Evolutionary conservation across 1,284 basidiomycete genomes (phyloP), one percentile per base, ranked within the genome.

Genomic region (Tylopilus microsporus): DNA sequence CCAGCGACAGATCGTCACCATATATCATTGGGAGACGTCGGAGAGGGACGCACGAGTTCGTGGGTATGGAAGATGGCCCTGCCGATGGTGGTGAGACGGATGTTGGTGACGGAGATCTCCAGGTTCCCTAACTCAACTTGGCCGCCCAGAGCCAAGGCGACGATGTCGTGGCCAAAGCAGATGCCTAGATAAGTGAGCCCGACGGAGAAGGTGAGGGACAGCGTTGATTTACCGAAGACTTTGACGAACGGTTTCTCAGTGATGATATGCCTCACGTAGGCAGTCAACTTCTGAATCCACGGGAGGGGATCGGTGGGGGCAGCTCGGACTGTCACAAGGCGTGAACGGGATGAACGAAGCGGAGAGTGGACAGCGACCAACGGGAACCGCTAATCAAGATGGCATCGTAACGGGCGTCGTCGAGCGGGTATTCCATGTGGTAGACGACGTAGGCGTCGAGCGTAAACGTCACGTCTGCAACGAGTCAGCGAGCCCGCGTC

Each of bases 141-240:
- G 55, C 77, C 71, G 8, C 82, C 85, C 30, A 93, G 77, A 0
- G 92, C 91, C 13, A 84, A 80, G 1, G 85, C 82, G 56, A 94
- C 72, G 62, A 94, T 87, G 67, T 95, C 92, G 71, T 94, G 93
- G 1, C 92, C 93, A 65, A 92, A 95, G 71, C 93, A 94, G 59
- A 94, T 88, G 1, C 88, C 90, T 89, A 59, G 25, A 5, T 16
- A 5, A 30, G 9, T 21, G 5, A 52, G 36, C 11, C 11, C 11
- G 9, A 49, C 1, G 25, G 32, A n/a, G 37, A 9, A 43, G 5
- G 30, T 19, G 5, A 9, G 13, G 7, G 19, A 10, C 5, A 3
- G 3, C 6, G 3, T 11, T 3, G 5, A 32, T 2, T 58, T 58
- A 86, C 87, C 87, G 45, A 91, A 80, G 9, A 92, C 69, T 69